Percentiles rank a stretch among this genome's conserved stretches.
Conservation (phyloP, 2,329 filamentous ascomycete species). For the Fusarium armeniacum region DNA sequence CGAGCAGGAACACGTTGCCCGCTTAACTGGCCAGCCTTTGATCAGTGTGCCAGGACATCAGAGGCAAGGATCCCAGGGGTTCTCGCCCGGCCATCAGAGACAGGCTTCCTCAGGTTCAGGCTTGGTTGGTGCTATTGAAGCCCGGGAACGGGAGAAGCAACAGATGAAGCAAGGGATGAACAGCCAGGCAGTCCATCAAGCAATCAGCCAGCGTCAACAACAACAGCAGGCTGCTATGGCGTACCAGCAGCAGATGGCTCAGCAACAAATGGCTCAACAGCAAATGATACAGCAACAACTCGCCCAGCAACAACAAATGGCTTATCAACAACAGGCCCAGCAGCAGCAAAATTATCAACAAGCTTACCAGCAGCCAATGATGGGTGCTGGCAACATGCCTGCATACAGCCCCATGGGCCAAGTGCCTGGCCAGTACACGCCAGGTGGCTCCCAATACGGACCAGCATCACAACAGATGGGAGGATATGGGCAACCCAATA, state of each 20-base stretch:
- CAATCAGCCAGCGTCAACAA: constrained; percentile 43
- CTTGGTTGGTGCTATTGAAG: constrained; percentile 83
- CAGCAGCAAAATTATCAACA: constrained; percentile 49
- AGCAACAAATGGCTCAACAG: constrained; percentile 49
- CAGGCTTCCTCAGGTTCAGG: constrained; percentile 68
- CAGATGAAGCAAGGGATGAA: constrained; percentile 78
- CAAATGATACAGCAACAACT: constrained; percentile 47
- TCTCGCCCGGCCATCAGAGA: constrained; percentile 69
- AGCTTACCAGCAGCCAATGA: constrained; percentile 44
- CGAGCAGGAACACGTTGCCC: constrained; percentile 90
- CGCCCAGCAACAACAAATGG: constrained; percentile 53
- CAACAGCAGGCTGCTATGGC: constrained; percentile 37
- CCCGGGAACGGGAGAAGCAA: constrained; percentile 82
- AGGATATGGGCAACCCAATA: constrained; percentile 42
- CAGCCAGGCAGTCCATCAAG: constrained; percentile 45
- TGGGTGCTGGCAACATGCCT: constrained; percentile 47
- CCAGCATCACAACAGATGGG: constrained; percentile 43
- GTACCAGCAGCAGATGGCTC: constrained; percentile 67
- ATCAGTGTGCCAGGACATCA: constrained; percentile 73
- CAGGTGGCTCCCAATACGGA: constrained; percentile 43
- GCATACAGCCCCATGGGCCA: constrained; percentile 48
- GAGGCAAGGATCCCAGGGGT: constrained; percentile 66
- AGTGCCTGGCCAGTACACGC: constrained; percentile 41
- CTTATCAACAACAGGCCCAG: constrained; percentile 64
- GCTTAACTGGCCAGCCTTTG: constrained; percentile 82